These are phyloP conservation scores for Penicillium paneum DNA, from an alignment of 2,329 filamentous ascomycete species.

Conservation along the genomic window DNA sequence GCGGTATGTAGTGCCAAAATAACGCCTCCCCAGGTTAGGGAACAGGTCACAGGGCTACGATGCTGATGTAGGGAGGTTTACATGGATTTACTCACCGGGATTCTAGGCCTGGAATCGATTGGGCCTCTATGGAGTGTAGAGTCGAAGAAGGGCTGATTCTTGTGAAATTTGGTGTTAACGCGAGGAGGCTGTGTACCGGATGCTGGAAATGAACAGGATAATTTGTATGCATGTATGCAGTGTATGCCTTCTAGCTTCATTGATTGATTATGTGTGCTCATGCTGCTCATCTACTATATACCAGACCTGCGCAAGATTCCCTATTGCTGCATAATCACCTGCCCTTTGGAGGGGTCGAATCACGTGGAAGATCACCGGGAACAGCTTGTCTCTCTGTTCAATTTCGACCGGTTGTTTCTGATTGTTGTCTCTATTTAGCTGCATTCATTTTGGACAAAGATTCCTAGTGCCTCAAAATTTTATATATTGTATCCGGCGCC, in stretches of 20 bases:
- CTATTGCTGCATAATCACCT: neutral
- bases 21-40: no score
- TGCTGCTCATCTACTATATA: neutral
- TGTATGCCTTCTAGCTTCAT: neutral
- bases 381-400: neutral
- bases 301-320: neutral
- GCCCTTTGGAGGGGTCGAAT: neutral
- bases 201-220: neutral
- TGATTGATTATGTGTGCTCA: neutral
- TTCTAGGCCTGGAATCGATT: no score
- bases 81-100: no score
- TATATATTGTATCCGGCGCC: neutral
- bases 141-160: neutral
- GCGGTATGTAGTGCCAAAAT: neutral
- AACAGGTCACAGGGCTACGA: no score
- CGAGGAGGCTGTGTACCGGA: neutral
- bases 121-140: neutral
- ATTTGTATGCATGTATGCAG: neutral
- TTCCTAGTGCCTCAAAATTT: neutral
- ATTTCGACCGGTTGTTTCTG: neutral
- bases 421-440: no score
- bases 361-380: conserved; percentile 1
- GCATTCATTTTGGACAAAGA: neutral
- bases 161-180: neutral
- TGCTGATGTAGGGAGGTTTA: no score